Evolutionary conservation across 2,329 filamentous ascomycete species (phyloP).

Genomic region (Teratosphaeria gauchensis): DNA sequence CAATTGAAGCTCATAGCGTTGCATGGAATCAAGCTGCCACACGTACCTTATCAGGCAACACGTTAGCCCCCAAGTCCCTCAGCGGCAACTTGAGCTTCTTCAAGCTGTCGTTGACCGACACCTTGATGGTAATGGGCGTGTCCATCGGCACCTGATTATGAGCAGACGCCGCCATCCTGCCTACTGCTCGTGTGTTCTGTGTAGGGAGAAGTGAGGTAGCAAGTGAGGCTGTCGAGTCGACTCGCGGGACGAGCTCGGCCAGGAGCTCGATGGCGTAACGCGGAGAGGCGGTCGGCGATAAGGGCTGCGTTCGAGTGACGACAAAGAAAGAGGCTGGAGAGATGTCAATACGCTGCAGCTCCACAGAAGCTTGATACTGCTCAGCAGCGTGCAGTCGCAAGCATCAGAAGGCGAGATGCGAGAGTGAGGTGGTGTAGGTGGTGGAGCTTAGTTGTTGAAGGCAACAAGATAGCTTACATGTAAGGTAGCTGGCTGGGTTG

Average conservation of each 20-base stretch:
- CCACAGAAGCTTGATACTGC: not conserved
- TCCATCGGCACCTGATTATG: constrained; percentile 32
- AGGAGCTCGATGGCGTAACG: not conserved
- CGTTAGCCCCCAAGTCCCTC: constrained; percentile 64
- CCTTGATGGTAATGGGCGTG: constrained; percentile 75
- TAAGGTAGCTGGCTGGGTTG: not conserved
- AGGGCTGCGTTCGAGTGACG: not conserved
- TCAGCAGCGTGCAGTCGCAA: not conserved
- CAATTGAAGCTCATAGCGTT: constrained; percentile 4
- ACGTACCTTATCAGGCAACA: constrained; percentile 77
- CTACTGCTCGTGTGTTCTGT: not conserved
- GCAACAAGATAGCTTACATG: not conserved
- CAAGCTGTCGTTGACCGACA: constrained; percentile 63
- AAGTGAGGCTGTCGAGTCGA: constrained; percentile 1
- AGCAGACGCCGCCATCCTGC: constrained; percentile 4
- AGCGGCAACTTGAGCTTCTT: constrained; percentile 84
- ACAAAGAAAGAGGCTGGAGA: not conserved
- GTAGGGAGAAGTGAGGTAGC: not conserved
- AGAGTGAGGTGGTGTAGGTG: not conserved
- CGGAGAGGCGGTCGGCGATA: not conserved
- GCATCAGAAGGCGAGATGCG: not conserved
- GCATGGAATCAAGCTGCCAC: not conserved
- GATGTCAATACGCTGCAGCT: not conserved
- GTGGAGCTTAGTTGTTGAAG: not conserved
- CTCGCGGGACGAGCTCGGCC: not conserved